Base-by-base conservation (phyloP, 768 basidiomycete genomes). In the Leccinum subgranulosum region DNA sequence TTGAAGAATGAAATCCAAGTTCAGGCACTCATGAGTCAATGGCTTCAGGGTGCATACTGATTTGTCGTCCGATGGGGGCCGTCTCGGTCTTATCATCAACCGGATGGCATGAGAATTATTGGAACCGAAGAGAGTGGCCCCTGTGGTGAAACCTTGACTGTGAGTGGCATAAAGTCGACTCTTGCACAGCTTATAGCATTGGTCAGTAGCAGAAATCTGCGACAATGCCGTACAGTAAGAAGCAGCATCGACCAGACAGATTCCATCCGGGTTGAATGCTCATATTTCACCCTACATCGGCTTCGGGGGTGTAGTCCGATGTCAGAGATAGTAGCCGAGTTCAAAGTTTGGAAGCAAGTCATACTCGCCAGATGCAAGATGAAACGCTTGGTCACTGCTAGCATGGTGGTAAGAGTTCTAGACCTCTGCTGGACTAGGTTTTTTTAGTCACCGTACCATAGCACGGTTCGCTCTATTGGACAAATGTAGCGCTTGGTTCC, bases 1-100 rank as follows among this genome's bases (percentile, higher is more conserved):
- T 34, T 66, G 51, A 66, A 66, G 41, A 53, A 45, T 14, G 45
- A 25, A 23, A n/a, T 23, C 23, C 23, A 15, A 23, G 21, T 14
- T 14, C 21, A 46, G 21, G 19, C 21, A 46, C n/a, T 41, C 10
- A 19, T 15, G 49, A 31, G n/a, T 29, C 28, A 49, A 29, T 6
- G 17, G 31, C 21, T 0, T 17, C 54, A 52, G 14, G 11, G 29
- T 45, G 21, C 43, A 43, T 48, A 64, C 58, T 21, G 47, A 53
- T 39, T 29, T 19, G 6, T 49, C 23, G 31, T 43, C 54, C n/a
- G 17, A 53, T 39, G 47, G 8, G 23, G 23, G 23, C 23, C 23
- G 45, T 34, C 14, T 29, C 25, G 41, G 41, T 19, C n/a, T 41
- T 41, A 28, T 41, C 19, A 12, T 8, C 47, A 48, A 11, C 27